Evolutionary conservation across 2,329 filamentous ascomycete genomes (phyloP).

Genomic region (Neocatenulostroma microsporum): DNA sequence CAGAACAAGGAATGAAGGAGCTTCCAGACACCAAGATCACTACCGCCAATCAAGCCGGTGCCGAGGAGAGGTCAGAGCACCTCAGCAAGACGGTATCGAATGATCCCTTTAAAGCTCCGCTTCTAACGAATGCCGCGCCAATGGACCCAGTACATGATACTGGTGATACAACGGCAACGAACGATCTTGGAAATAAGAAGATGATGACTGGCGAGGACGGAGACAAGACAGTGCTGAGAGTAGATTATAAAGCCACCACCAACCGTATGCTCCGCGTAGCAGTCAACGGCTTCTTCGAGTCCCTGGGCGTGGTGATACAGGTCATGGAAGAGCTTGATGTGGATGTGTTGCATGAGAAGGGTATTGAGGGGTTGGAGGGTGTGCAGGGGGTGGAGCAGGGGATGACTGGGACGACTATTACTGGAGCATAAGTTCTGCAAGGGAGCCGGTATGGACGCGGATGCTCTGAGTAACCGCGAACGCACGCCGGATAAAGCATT

Average conservation of each 20-base stretch:
- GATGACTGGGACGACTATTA: slow-evolving; percentile 24
- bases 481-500: no score
- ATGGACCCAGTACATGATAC: slow-evolving; percentile 9
- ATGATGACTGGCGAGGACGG: no score
- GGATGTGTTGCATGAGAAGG: slow-evolving; percentile 58
- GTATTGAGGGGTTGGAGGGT: slow-evolving; percentile 34
- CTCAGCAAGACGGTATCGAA: background rate
- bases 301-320: slow-evolving; percentile 70
- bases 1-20: no score
- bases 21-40: no score
- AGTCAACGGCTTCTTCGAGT: slow-evolving; percentile 95
- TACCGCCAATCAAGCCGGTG: background rate
- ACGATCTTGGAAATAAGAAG: no score
- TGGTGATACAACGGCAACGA: background rate
- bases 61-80: background rate
- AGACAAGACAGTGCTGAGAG: slow-evolving; percentile 52
- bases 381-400: slow-evolving; percentile 33
- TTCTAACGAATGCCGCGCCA: no score
- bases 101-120: no score
- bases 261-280: slow-evolving; percentile 95
- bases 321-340: slow-evolving; percentile 87
- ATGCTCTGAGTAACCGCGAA: no score
- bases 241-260: slow-evolving; percentile 78
- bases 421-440: slow-evolving; percentile 4
- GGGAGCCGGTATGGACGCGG: no score